These are phyloP conservation scores for Heterobasidion annosum DNA, from an alignment of 1,284 basidiomycete genomes.

Conservation along the genomic window DNA sequence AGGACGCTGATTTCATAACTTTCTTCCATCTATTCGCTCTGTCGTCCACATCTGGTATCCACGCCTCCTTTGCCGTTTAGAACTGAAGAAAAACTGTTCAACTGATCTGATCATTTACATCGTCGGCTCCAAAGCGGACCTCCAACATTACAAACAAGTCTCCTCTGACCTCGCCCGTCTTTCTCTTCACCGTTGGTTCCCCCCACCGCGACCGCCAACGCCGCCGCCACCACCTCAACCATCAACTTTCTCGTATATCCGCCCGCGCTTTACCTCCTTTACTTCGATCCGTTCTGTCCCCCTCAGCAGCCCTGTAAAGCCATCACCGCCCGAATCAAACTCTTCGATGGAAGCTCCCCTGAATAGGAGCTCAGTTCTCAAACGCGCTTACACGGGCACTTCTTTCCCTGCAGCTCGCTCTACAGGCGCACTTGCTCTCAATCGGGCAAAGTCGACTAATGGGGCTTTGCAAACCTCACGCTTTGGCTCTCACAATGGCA, in stretches of 20 bases:
- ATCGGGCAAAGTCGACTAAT: conserved; percentile 36
- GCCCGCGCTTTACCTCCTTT: conserved; percentile 78
- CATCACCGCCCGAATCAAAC: conserved; percentile 31
- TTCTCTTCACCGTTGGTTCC: conserved; percentile 78
- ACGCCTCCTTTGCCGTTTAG: conserved; percentile 27
- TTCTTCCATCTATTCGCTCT: neutral
- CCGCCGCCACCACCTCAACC: conserved; percentile 47
- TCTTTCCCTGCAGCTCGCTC: conserved; percentile 30
- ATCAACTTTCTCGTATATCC: conserved; percentile 73
- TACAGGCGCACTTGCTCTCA: conserved; percentile 23
- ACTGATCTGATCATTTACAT: conserved; percentile 86
- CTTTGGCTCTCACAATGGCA: conserved; percentile 23
- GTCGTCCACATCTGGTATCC: neutral
- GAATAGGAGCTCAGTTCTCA: conserved; percentile 12
- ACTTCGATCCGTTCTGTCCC: conserved; percentile 61
- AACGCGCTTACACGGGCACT: conserved; percentile 22
- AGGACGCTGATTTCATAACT: neutral
- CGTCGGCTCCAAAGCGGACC: conserved; percentile 85
- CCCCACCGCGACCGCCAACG: conserved; percentile 59
- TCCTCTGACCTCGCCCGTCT: conserved; percentile 73
- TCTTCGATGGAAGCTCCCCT: conserved; percentile 8
- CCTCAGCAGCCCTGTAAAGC: conserved; percentile 24
- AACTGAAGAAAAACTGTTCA: conserved; percentile 82
- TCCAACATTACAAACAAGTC: conserved; percentile 61
- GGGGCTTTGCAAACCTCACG: conserved; percentile 25